Evolutionary conservation across 2,329 filamentous ascomycete species (phyloP).

Genomic region (Pseudofabraea citricarpa): DNA sequence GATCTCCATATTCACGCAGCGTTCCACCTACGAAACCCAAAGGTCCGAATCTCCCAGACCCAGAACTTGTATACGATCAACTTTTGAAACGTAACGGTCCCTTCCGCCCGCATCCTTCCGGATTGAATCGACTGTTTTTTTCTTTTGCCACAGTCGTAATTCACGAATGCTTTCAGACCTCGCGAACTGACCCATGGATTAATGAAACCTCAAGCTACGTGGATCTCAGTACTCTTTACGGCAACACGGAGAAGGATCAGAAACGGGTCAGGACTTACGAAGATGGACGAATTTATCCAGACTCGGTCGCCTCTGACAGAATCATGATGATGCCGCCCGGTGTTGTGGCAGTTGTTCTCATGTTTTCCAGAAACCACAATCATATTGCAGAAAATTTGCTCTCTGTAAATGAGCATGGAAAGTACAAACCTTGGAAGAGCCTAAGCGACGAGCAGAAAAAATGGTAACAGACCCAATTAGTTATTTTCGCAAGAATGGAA

Average conservation of each 20-base stretch:
- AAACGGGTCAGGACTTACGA: constrained; percentile 36
- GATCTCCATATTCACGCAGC: constrained; percentile 38
- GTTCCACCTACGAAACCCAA: constrained; percentile 42
- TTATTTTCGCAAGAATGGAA: constrained; percentile 8
- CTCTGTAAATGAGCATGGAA: constrained; percentile 37
- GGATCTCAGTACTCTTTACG: constrained; percentile 41
- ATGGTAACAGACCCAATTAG: constrained; percentile 26
- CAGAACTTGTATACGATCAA: constrained; percentile 41
- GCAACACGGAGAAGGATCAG: constrained; percentile 38
- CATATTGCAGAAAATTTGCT: constrained; percentile 34
- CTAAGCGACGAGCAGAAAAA: constrained; percentile 31
- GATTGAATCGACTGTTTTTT: constrained; percentile 40
- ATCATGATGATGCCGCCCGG: constrained; percentile 44
- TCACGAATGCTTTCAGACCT: constrained; percentile 42
- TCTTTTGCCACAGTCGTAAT: constrained; percentile 43
- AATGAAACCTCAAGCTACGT: constrained; percentile 43
- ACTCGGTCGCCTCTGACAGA: constrained; percentile 38
- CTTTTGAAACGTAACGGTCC: constrained; percentile 35
- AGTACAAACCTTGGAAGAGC: constrained; percentile 35
- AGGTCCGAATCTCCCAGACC: constrained; percentile 42
- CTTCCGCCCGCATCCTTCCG: constrained; percentile 39
- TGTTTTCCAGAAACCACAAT: constrained; percentile 43
- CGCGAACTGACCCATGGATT: constrained; percentile 33
- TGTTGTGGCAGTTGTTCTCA: constrained; percentile 34
- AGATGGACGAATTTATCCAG: constrained; percentile 37